Evolutionary conservation across 768 basidiomycete species (phyloP).

Genomic region (Coprinopsis cinerea): DNA sequence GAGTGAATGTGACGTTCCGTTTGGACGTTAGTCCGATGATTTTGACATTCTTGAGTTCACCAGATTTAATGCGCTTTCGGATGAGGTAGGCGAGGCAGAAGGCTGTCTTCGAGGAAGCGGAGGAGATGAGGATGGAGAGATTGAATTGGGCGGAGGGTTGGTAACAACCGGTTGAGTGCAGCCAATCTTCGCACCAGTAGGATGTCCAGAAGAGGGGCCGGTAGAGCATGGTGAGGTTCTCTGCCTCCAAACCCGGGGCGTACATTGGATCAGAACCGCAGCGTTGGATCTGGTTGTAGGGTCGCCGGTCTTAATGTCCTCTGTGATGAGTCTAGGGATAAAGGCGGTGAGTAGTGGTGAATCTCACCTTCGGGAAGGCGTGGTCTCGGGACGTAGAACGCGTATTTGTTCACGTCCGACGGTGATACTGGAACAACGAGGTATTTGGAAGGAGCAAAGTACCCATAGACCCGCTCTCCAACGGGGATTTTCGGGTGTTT

Average conservation of each 20-base stretch:
- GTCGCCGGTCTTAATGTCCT: conserved; percentile 45
- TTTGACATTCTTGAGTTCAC: conserved; percentile 24
- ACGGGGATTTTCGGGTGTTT: conserved; percentile 38
- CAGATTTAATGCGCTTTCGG: conserved; percentile 34
- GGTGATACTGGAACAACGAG: conserved; percentile 47
- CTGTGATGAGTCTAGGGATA: conserved; percentile 11
- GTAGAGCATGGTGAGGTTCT: conserved; percentile 68
- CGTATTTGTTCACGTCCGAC: conserved; percentile 44
- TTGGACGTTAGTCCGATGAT: conserved; percentile 59
- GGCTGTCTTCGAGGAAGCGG: conserved; percentile 68
- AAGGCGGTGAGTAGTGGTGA: background rate
- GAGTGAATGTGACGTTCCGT: conserved; percentile 50
- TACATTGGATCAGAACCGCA: conserved; percentile 55
- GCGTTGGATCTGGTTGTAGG: conserved; percentile 63
- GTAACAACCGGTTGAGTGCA: conserved; percentile 41
- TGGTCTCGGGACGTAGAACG: conserved; percentile 54
- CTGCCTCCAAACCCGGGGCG: conserved; percentile 35
- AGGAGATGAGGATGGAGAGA: conserved; percentile 48
- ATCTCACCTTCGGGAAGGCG: conserved; percentile 53
- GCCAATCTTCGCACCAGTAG: conserved; percentile 72
- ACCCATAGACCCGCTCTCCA: conserved; percentile 63
- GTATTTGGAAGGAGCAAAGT: conserved; percentile 54
- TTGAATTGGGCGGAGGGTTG: conserved; percentile 34
- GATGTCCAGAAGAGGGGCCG: conserved; percentile 72
- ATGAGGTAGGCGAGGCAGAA: conserved; percentile 63